Base-by-base conservation (phyloP, 306 rosid species). In the Dalbergia oliveri region DNA sequence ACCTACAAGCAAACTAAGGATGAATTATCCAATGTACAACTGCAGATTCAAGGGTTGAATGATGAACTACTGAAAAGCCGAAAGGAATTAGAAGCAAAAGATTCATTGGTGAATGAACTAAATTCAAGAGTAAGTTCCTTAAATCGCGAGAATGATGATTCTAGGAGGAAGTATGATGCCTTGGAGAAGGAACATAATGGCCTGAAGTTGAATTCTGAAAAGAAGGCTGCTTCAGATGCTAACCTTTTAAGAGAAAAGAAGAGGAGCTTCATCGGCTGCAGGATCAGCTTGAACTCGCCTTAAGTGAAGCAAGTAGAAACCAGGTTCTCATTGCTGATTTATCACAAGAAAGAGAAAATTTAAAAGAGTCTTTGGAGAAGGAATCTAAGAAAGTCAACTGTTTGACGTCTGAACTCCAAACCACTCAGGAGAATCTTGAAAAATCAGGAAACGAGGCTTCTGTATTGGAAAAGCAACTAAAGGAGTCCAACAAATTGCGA, bases 401-500 rank as follows among this genome's bases (percentile, higher is more conserved):
- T 73, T 80, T 95, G 97, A 91, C 81, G 59, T 35, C 41, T 61
- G 97, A 90, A 63, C 88, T 95, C 67, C 83, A 80, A 59, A 65
- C 26, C 51, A 65, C 87, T 2, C 83, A 74, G 34, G 97, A 83
- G 87, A 75, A 71, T 84, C 90, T 93, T 72, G 90, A 39, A 73
- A 86, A 93, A 45, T 95, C 89, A 26, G 90, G 89, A 83, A 78
- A 77, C 12, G 92, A 87, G 77, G 92, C 80, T 79, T 79, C 88
- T 18, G 88, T 80, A 75, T 81, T 90, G 73, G 89, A 74, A 57
- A 86, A 81, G 8, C 89, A 50, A 72, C 78, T 95, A 37, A 79
- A 67, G 8, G 77, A 83, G 64, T 89, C 97, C 35, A 84, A 56
- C 35, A 65, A 66, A 54, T 41, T 79, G 72, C 69, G 83, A 83